Evolutionary conservation across 805 yeast genomes (phyloP).

Genomic region (Metschnikowia baotianmanensis): DNA sequence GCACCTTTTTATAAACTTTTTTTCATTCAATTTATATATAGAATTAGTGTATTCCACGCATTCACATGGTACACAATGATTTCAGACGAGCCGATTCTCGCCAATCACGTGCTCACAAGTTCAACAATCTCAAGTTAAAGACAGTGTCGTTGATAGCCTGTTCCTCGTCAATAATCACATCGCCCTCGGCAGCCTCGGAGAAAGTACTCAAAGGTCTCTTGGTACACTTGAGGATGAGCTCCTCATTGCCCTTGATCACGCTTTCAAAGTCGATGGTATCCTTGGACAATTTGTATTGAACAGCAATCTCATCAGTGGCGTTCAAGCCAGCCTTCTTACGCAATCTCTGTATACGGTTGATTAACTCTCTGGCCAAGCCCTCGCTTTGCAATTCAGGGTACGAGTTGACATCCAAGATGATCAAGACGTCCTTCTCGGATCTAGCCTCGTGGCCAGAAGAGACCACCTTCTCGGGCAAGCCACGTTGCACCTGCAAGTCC

Average conservation of each 20-base stretch:
- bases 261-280: constrained; percentile 64
- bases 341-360: constrained; percentile 95
- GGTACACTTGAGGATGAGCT: constrained; percentile 72
- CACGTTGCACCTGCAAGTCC: constrained; percentile 88
- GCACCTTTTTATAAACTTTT: background rate
- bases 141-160: constrained; percentile 72
- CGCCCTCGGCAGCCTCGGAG: constrained; percentile 38
- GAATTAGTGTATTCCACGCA: background rate
- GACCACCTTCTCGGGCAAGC: constrained; percentile 66
- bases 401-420: constrained; percentile 82
- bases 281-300: constrained; percentile 67
- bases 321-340: constrained; percentile 95
- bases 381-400: constrained; percentile 88
- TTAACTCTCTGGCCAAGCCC: constrained; percentile 93
- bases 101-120: constrained; percentile 51
- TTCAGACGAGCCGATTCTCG: too few relatives aligned
- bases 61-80: too few relatives aligned
- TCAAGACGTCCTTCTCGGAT: constrained; percentile 84
- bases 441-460: constrained; percentile 79
- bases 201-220: constrained; percentile 57
- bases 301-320: constrained; percentile 91
- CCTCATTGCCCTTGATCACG: constrained; percentile 63
- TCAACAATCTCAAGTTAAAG: constrained; percentile 75
- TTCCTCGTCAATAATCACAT: constrained; percentile 80
- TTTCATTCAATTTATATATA: background rate